Evolutionary conservation across 352 stramenopile genomes (phyloP).

Genomic region (Phytophthora hybrid): DNA sequence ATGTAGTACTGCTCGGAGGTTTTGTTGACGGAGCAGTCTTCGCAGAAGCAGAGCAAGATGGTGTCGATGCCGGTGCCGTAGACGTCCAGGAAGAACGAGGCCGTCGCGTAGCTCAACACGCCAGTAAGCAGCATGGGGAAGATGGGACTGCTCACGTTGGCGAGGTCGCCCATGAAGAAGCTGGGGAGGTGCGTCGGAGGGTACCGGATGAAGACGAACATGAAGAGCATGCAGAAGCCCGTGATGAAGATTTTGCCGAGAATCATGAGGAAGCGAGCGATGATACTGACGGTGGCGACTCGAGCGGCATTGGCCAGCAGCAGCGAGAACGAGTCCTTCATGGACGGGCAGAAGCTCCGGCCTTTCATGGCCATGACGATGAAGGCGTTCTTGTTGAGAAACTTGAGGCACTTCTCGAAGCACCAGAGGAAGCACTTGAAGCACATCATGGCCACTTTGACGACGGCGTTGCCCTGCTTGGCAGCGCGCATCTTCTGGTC

Average conservation of each 20-base stretch:
- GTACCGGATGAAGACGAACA: slow-evolving; percentile 84
- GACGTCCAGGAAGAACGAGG: slow-evolving; percentile 84
- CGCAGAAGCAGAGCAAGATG: slow-evolving; percentile 89
- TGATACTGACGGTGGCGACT: slow-evolving; percentile 87
- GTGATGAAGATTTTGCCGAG: slow-evolving; percentile 92
- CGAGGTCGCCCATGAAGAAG: slow-evolving; percentile 81
- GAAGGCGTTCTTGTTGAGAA: slow-evolving; percentile 91
- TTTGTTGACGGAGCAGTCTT: slow-evolving; percentile 88
- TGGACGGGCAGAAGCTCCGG: slow-evolving; percentile 84
- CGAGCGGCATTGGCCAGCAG: slow-evolving; percentile 95
- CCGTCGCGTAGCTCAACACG: slow-evolving; percentile 72
- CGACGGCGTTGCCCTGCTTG: slow-evolving; percentile 69
- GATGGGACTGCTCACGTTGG: slow-evolving; percentile 73
- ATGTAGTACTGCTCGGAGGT: slow-evolving; percentile 83
- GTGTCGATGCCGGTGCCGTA: slow-evolving; percentile 89
- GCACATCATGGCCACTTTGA: slow-evolving; percentile 88
- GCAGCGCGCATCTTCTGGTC: slow-evolving; percentile 76
- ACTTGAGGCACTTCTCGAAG: slow-evolving; percentile 92
- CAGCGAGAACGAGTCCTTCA: slow-evolving; percentile 96
- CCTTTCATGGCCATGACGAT: slow-evolving; percentile 92
- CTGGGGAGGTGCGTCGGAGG: slow-evolving; percentile 59
- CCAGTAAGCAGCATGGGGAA: slow-evolving; percentile 83
- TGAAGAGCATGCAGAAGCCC: slow-evolving; percentile 78
- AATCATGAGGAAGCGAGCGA: slow-evolving; percentile 86
- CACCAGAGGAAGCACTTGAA: slow-evolving; percentile 91